Base-by-base conservation (phyloP, 306 rosid genomes). In the Acacia acuminata region DNA sequence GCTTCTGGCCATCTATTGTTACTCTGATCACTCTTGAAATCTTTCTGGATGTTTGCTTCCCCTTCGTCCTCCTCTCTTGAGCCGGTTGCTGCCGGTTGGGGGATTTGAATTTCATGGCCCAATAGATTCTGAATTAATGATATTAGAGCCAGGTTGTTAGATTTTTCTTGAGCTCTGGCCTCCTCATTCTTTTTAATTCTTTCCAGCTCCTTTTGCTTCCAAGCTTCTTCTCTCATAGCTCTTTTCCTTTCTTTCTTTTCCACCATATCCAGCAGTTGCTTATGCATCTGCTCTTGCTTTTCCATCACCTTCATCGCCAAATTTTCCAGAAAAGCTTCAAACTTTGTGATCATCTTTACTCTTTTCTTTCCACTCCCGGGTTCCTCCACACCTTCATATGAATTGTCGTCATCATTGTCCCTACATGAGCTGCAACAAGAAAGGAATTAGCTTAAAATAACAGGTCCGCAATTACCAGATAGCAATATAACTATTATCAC, bases 241-340 rank as follows among this genome's bases (percentile, higher is more conserved):
- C 97, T 93, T 83, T 96, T 98, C 60, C 51, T 86, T 84, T 93
- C 99, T 84, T 47, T 92, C 84, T 34, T 89, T 75, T 91, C 96
- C 72, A 96, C 81, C 86, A 87, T 84, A 45, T 92, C 92, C 78
- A 96, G 81, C 76, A 96, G 75, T 81, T 91, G 90, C 48, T 58
- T 86, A 66, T 92, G 94, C 97, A 93, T 92, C 83, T 84, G 79
- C 88, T 96, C 97, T 75, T 96, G 98, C 82, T 86, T 91, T 80
- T 93, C 96, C 91, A 92, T 83, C 79, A 92, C 92, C 78, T 87
- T 90, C 68, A 10, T 85, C 4, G 89, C 92, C 91, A 93, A 81
- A 68, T 77, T 82, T 79, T 88, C 84, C 58, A 89, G 82, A 75
- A 89, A 93, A 89, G 10, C 77, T 90, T 86, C 90, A 4, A 92